Evolutionary conservation across 2,329 filamentous ascomycete genomes (phyloP).

Genomic region (Trichoderma atroviride): DNA sequence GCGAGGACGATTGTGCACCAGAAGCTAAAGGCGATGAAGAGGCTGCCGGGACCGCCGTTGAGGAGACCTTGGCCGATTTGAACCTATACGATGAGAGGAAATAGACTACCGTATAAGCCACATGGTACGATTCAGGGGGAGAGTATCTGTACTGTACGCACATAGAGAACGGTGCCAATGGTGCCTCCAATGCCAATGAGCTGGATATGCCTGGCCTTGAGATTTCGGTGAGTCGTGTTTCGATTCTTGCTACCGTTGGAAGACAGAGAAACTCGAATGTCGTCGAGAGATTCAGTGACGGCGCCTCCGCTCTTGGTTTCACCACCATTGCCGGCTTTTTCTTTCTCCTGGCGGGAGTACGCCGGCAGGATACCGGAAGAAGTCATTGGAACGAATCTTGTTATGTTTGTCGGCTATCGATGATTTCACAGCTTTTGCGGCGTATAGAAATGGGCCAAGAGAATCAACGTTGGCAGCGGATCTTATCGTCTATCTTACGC

Average conservation of each 20-base stretch:
- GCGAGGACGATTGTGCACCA: constrained; percentile 65
- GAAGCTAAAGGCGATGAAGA: constrained; percentile 62
- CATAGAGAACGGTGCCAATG: constrained; percentile 63
- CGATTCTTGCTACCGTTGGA: constrained; percentile 28
- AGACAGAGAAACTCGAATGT: constrained; percentile 29
- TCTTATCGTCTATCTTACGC: not conserved
- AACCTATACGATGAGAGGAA: constrained; percentile 38
- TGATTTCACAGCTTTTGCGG: not conserved
- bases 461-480: not conserved
- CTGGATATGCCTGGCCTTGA: constrained; percentile 61
- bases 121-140: constrained; percentile 3
- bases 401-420: not conserved
- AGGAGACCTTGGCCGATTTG: constrained; percentile 62
- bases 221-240: constrained; percentile 54
- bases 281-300: constrained; percentile 7
- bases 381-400: not conserved
- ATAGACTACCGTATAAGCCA: constrained; percentile 28
- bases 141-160: constrained; percentile 35
- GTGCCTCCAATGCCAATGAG: constrained; percentile 66
- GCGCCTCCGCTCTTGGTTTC: constrained; percentile 1
- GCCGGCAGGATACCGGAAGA: constrained; percentile 24
- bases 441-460: not conserved
- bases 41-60: constrained; percentile 60
- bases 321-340: not conserved
- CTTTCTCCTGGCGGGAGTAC: constrained; percentile 34